Conservation (phyloP, 2,329 filamentous ascomycete species). For the Monosporascus sp. region DNA sequence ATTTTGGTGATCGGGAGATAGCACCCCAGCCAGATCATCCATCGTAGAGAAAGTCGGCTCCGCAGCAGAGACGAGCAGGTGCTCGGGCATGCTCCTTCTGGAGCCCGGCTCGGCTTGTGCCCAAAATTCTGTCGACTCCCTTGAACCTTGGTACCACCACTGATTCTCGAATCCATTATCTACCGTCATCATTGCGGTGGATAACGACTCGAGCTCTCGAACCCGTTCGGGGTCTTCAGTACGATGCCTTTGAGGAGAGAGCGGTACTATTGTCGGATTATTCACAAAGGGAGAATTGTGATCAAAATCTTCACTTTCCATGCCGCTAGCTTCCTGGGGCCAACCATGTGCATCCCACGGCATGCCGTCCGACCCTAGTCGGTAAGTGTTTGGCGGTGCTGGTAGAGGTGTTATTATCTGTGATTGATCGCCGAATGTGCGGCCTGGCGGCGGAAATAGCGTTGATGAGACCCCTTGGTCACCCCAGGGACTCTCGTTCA, state of each 20-base stretch:
- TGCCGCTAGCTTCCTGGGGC: conserved; percentile 24
- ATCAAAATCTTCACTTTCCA: conserved; percentile 21
- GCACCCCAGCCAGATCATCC: neutral
- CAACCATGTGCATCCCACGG: conserved; percentile 39
- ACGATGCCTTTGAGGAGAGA: conserved; percentile 13
- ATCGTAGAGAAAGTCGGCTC: neutral
- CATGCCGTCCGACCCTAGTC: conserved; percentile 41
- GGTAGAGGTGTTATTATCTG: conserved; percentile 39
- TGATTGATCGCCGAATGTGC: conserved; percentile 12
- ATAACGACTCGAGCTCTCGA: conserved; percentile 42
- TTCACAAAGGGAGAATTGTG: conserved; percentile 14
- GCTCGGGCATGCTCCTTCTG: neutral
- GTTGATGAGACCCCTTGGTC: conserved; percentile 25
- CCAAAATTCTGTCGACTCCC: conserved; percentile 20
- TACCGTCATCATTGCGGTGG: conserved; percentile 49
- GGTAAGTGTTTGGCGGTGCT: conserved; percentile 30
- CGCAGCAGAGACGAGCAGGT: neutral
- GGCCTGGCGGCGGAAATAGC: conserved; percentile 19
- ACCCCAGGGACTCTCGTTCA: conserved; percentile 44
- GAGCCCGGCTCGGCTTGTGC: neutral
- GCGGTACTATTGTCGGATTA: conserved; percentile 17
- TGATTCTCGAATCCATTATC: conserved; percentile 54
- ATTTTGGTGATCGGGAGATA: neutral
- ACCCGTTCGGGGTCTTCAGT: conserved; percentile 30
- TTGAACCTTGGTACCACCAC: conserved; percentile 48